Percentiles rank a stretch among this genome's conserved stretches.
These are phyloP conservation scores for Podaxis sp. DNA, from an alignment of 768 basidiomycete species.

Conservation along the genomic window DNA sequence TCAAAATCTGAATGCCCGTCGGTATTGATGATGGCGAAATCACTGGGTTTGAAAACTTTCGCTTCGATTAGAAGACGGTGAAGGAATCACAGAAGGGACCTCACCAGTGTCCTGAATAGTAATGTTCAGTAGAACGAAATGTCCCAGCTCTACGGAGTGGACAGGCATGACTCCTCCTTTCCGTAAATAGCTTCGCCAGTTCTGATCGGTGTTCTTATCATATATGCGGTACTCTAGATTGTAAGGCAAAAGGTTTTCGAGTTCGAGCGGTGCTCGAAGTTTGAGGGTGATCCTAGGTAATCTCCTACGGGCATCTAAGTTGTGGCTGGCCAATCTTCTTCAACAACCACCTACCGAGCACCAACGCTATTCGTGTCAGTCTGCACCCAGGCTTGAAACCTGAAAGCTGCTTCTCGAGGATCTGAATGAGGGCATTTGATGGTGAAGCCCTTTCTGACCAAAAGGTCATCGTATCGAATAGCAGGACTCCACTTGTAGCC, in stretches of 20 bases:
- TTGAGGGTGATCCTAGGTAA: conserved; percentile 84
- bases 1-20: conserved; percentile 90
- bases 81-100: conserved; percentile 15
- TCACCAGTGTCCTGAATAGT: conserved; percentile 87
- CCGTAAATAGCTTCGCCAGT: conserved; percentile 91
- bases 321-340: neutral
- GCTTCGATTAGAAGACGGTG: neutral
- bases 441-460: conserved; percentile 66
- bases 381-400: conserved; percentile 90
- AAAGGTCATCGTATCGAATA: conserved; percentile 87
- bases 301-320: conserved; percentile 45
- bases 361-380: conserved; percentile 56
- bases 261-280: conserved; percentile 89
- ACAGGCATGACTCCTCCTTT: conserved; percentile 95
- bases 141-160: conserved; percentile 90
- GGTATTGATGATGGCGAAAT: conserved; percentile 96
- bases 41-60: conserved; percentile 87
- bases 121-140: conserved; percentile 89
- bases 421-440: conserved; percentile 85
- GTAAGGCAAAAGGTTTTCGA: conserved; percentile 94
- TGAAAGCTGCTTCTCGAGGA: conserved; percentile 83
- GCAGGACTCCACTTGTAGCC: conserved; percentile 93
- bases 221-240: conserved; percentile 96
- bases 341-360: conserved; percentile 44
- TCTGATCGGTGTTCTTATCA: conserved; percentile 92